A percentile compares a stretch with the other conserved stretches of the same genome.
Evolutionary conservation across 2,329 filamentous ascomycete species (phyloP).

Genomic region (Pyrenophora seminiperda): DNA sequence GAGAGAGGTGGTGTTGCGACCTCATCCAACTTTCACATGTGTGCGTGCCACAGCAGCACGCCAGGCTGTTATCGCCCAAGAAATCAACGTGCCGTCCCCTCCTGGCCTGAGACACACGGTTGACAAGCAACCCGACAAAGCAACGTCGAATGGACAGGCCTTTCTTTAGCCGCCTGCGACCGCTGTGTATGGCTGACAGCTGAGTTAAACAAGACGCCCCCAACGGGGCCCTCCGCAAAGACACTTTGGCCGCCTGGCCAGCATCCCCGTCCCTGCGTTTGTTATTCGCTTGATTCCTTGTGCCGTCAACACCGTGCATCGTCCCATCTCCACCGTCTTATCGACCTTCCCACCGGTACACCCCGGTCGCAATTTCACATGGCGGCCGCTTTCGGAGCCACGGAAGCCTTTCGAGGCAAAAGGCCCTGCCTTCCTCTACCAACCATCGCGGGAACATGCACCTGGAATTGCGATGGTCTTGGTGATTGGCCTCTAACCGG

Average conservation of each 20-base stretch:
- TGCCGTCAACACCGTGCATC: slow-evolving; percentile 20
- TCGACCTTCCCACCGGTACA: slow-evolving; percentile 33
- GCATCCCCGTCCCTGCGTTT: slow-evolving; percentile 20
- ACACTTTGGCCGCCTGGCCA: slow-evolving; percentile 17
- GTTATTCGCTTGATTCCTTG: slow-evolving; percentile 23
- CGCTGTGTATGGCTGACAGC: slow-evolving; percentile 5
- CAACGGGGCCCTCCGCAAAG: slow-evolving; percentile 13
- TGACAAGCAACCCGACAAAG: background rate
- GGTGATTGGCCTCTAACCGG: slow-evolving; percentile 38
- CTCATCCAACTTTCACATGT: slow-evolving; percentile 25
- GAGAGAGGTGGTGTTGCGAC: slow-evolving; percentile 14
- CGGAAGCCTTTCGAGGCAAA: slow-evolving; percentile 35
- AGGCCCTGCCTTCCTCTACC: slow-evolving; percentile 27
- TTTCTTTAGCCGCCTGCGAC: slow-evolving; percentile 14
- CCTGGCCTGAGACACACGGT: too few species aligned
- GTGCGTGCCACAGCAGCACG: too few species aligned
- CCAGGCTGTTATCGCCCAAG: too few species aligned
- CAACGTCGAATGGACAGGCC: background rate
- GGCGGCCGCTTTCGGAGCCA: slow-evolving; percentile 34
- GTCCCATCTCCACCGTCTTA: slow-evolving; percentile 27
- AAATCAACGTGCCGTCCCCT: too few species aligned
- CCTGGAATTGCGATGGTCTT: slow-evolving; percentile 17
- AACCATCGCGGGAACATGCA: slow-evolving; percentile 26
- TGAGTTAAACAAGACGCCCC: slow-evolving; percentile 14
- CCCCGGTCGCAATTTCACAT: slow-evolving; percentile 40